phyloP scores from a whole-genome alignment of 2,329 filamentous ascomycete species.

The Aspergillus transmontanensis region DNA sequence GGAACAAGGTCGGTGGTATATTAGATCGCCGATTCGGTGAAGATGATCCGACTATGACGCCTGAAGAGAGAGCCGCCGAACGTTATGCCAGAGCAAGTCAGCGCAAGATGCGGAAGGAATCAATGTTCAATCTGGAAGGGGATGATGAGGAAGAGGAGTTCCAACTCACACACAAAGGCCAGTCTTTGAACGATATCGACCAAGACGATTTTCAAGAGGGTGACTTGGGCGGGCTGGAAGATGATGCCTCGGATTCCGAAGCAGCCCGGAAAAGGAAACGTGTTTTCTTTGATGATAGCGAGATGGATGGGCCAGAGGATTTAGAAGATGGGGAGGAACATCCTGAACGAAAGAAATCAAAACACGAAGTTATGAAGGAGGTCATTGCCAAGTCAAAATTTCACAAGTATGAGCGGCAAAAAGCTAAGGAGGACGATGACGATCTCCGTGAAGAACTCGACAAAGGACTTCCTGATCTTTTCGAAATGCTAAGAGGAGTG shows the following conservation, averaged over 20 bases:
- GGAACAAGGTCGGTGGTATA: conserved; percentile 90
- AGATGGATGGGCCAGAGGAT: conserved; percentile 43
- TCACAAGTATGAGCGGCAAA: conserved; percentile 92
- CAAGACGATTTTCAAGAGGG: conserved; percentile 79
- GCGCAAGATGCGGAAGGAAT: conserved; percentile 72
- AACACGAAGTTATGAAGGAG: conserved; percentile 97
- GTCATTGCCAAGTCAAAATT: conserved; percentile 96
- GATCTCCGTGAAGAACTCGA: conserved; percentile 83
- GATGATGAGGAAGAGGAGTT: conserved; percentile 72
- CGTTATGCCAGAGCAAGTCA: conserved; percentile 89
- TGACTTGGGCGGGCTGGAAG: conserved; percentile 63
- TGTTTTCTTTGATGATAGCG: conserved; percentile 46
- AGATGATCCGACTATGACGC: conserved; percentile 89
- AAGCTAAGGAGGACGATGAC: conserved; percentile 89
- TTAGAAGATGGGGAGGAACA: conserved; percentile 57
- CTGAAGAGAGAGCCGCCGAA: conserved; percentile 89
- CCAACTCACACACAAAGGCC: conserved; percentile 80
- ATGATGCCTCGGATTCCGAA: conserved; percentile 62
- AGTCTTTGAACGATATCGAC: conserved; percentile 60
- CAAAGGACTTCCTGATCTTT: conserved; percentile 76
- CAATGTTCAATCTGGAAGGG: conserved; percentile 89
- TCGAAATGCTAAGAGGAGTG: conserved; percentile 67
- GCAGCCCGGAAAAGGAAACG: conserved; percentile 53
- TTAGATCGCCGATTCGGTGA: conserved; percentile 94
- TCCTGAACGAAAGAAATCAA: conserved; percentile 87